Conservation (phyloP, 352 stramenopile species). For the Pythium guiyangense region DNA sequence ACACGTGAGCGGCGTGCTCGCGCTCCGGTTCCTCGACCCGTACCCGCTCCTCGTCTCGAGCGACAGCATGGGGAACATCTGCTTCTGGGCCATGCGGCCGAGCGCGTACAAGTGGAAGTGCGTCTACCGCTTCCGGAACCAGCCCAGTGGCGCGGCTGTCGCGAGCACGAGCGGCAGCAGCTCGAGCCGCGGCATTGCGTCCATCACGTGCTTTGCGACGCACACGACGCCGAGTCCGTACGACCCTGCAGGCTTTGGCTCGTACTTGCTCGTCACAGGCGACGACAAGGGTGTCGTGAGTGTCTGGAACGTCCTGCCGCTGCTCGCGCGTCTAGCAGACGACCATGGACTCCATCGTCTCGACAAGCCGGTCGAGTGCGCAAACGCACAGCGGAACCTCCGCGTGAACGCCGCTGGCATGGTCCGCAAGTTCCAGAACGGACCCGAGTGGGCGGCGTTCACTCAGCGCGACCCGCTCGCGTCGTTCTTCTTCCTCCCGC, state of each 20-base stretch:
- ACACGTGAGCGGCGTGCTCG: conserved; percentile 62
- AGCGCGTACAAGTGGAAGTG: conserved; percentile 66
- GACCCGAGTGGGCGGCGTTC: conserved; percentile 58
- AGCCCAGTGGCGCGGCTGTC: conserved; percentile 10
- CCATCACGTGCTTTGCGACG: conserved; percentile 41
- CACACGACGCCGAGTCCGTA: conserved; percentile 22
- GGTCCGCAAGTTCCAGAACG: conserved; percentile 65
- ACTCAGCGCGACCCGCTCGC: conserved; percentile 34
- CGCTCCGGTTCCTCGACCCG: conserved; percentile 66
- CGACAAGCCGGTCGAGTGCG: conserved; percentile 56
- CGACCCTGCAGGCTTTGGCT: conserved; percentile 20
- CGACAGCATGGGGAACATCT: conserved; percentile 68
- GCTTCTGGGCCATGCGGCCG: conserved; percentile 73
- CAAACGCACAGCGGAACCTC: conserved; percentile 67
- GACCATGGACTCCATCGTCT: conserved; percentile 40
- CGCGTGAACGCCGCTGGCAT: conserved; percentile 64
- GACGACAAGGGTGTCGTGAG: conserved; percentile 77
- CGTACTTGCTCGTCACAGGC: conserved; percentile 56
- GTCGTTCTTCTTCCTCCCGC: conserved; percentile 56
- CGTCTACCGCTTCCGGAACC: conserved; percentile 68
- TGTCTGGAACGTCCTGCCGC: conserved; percentile 65
- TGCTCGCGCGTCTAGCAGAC: conserved; percentile 51
- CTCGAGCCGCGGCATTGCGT: conserved; percentile 24
- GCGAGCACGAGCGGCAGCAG: neutral
- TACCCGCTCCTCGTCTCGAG: conserved; percentile 65